These are phyloP conservation scores for Diaporthe ampelina DNA, from an alignment of 2,329 filamentous ascomycete species.

Conservation along the genomic window DNA sequence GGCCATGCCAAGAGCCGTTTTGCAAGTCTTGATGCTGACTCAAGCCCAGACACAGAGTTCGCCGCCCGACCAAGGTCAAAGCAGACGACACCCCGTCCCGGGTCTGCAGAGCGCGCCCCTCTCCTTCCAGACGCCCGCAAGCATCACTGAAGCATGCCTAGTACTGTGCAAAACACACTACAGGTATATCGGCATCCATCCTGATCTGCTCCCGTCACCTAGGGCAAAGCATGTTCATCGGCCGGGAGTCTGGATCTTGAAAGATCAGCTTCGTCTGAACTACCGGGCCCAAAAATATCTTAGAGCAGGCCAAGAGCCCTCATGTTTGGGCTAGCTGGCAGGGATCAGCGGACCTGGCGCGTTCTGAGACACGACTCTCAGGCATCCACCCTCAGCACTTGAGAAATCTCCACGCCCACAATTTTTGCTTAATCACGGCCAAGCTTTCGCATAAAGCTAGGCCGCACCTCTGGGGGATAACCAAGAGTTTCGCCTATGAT, in stretches of 20 bases:
- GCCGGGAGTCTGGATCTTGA: conserved; percentile 13
- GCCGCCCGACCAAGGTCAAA: conserved; percentile 4
- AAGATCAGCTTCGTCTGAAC: conserved; percentile 31
- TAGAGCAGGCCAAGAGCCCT: conserved; percentile 14
- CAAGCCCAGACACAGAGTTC: background rate
- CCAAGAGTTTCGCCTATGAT: conserved; percentile 32
- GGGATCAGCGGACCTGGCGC: conserved; percentile 9
- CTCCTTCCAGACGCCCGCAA: background rate
- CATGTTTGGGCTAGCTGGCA: conserved; percentile 29
- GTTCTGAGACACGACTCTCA: conserved; percentile 24
- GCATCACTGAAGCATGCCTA: background rate
- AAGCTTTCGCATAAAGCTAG: conserved; percentile 33
- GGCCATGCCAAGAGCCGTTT: conserved; percentile 14
- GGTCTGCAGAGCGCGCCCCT: background rate
- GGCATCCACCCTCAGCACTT: background rate
- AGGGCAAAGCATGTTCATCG: conserved; percentile 11
- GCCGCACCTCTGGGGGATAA: background rate
- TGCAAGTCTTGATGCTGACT: conserved; percentile 17
- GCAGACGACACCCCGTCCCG: background rate
- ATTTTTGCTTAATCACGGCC: conserved; percentile 23
- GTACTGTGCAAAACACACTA: background rate
- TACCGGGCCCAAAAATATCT: conserved; percentile 27
- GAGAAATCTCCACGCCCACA: background rate
- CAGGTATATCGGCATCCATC: background rate
- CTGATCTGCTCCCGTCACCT: background rate